Base-by-base conservation (phyloP, 1,139 yeast genomes). In the Hyphopichia pseudoburtonii region DNA sequence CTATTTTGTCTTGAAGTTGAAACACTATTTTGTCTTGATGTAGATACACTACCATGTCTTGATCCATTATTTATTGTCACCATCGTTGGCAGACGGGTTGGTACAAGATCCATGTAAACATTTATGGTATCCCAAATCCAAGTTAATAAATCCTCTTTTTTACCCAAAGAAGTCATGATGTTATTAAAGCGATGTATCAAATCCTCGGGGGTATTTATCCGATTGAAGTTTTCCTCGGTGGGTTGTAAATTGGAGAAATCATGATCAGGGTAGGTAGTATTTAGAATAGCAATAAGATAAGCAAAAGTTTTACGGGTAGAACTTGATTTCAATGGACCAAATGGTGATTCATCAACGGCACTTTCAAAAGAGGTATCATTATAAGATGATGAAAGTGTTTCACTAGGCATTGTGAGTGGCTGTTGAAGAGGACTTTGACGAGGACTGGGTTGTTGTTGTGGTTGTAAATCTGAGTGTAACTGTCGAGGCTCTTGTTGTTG, bases 211-310 rank as follows among this genome's bases (percentile, higher is more conserved):
- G 59, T 50, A 66, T 69, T 64, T 17, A 71, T 54, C 40, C 62
- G 52, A 43, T 65, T 72, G 40, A 71, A 71, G 43, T 71, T 71
- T 36, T 92, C 95, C 47, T 88, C 89, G 15, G 83, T 78, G 2
- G 98, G 98, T 55, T 88, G 90, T 42, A 92, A 74, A 25, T 82
- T 77, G 11, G 95, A 78, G 52, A 90, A 92, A 56, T 92, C 98
- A 55, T 92, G 96, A 57, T 92, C 98, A 0, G 98, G 97, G 56
- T 87, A 92, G 1, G 95, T 83, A 9, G 95, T 87, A 59, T 92
- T 92, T 38, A 92, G 70, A 26, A 92, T 90, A 2, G 95, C 94
- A 42, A 92, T 86, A 39, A 92, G 68, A 57, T 90, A 87, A 0
- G 97, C 94, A 69, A 92, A 92, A 1, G 92, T 83, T 60, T 87